Evolutionary conservation across 352 stramenopile genomes (phyloP), one percentile per base, ranked within the genome.

Genomic region (Globisporangium megalacanthum): DNA sequence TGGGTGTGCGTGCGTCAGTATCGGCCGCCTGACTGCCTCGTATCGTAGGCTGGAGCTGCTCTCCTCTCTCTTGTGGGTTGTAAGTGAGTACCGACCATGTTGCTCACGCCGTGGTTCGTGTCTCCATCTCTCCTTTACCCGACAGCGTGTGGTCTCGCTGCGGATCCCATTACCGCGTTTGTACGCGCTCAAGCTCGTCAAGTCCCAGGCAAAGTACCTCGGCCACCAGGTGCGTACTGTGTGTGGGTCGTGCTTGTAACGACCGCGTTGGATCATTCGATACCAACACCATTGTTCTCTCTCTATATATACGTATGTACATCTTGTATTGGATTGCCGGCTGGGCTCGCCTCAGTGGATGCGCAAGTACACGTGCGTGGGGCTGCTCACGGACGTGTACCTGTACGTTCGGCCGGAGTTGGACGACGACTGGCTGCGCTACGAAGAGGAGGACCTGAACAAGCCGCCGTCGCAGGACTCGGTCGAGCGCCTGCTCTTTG

Each of bases 151-250:
- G 6, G 74, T 88, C n/a, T 80, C 79, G 36, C 69, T 93, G 14
- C 72, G 75, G 47, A 77, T 91, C 25, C 71, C 75, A 15, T 65
- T 82, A 31, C 80, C 80, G 9, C 70, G 83, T 9, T 49, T 93
- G 56, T 93, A 93, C 49, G 83, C 80, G 8, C 60, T 93, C 31
- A 93, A 93, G 61, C 73, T 93, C 19, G 83, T 93, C 42, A 93
- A 93, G 61, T 93, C 83, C 0, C 83, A 93, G 61, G 83, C 79
- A 17, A 89, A 89, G 53, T 93, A 91, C 64, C 72, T 93, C 33
- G 83, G 80, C 4, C 80, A 86, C 35, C 75, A 88, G 69, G 83
- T 91, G 62, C 29, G 61, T 66, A 22, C 17, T 48, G 41, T 46
- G 41, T 6, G 42, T 25, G 42, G 39, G 4, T 45, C 39, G 39